Conservation (phyloP, 176 grass and related monocot species). For the Raddia guianensis region DNA sequence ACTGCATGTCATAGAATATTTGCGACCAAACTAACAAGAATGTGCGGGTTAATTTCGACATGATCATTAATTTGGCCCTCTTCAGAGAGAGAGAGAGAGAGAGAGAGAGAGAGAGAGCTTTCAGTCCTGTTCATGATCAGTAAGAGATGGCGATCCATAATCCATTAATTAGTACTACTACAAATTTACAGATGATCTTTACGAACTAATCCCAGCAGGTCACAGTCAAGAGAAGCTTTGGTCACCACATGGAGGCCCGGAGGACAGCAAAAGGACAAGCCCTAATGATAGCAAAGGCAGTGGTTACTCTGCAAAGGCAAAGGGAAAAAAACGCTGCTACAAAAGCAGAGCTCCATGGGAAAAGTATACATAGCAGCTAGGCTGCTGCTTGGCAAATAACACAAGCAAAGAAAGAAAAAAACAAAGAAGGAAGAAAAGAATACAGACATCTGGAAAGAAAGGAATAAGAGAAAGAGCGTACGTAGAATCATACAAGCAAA, state of each 20-base stretch:
- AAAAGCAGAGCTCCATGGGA: slow-evolving; percentile 72
- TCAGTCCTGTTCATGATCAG: neutral
- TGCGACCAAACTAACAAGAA: neutral
- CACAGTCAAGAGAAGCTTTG: slow-evolving; percentile 61
- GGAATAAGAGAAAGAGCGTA: neutral
- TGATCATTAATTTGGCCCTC: neutral
- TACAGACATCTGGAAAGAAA: slow-evolving; percentile 29
- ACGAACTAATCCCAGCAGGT: slow-evolving; percentile 43
- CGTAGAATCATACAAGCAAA: slow-evolving; percentile 32
- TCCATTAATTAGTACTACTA: neutral
- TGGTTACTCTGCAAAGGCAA: slow-evolving; percentile 52
- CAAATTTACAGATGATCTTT: neutral
- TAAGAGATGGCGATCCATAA: neutral
- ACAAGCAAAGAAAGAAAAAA: slow-evolving; percentile 20
- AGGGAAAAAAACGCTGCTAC: slow-evolving; percentile 42
- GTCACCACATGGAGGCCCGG: slow-evolving; percentile 47
- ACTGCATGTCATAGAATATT: neutral
- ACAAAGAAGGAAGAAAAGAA: neutral
- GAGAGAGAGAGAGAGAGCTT: neutral
- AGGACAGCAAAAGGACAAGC: slow-evolving; percentile 63
- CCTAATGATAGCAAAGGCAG: slow-evolving; percentile 71
- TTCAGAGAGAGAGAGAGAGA: no score
- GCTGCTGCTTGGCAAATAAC: neutral
- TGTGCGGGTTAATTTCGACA: neutral
- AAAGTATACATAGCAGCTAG: slow-evolving; percentile 34